Base-by-base conservation (phyloP, 371 early-diverging fungal genomes). In the Mucor plumbeus region DNA sequence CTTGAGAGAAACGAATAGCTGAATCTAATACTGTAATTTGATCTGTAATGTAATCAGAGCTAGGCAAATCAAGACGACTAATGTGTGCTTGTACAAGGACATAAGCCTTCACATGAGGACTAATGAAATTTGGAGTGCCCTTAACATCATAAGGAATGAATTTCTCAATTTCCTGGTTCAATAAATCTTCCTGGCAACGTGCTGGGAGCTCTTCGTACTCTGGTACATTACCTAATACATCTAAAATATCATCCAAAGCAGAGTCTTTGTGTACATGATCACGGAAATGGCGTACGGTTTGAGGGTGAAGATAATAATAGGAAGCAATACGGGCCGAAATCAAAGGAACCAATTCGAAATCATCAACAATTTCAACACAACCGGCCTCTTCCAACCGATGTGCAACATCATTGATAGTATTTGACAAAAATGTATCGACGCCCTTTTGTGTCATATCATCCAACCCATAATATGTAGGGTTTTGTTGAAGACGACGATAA, bases 401-500 rank as follows among this genome's bases (percentile, higher is more conserved):
- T 26, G 95, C 74, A 4, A 92, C 87, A 33, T 77, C 75, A 56
- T 94, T 91, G 50, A 98, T 85, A 59, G 94, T 76, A 15, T 84
- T 69, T 0, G 96, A 94, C 64, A 99, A 70, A 74, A 88, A 94
- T 3, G 68, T 70, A 69, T 92, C 89, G 15, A 96, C 81, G 15
- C 89, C 90, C 15, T 72, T 71, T 4, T 87, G 88, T 0, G 91
- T 80, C 61, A 86, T 63, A 44, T 93, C 95, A 50, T 92, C 88
- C n/a, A 94, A 80, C 0, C 95, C 97, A 72, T 99, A 99, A 75
- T 94, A 99, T 1, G 94, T 90, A 6, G 99, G 99, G 72, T 99
- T 99, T 76, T 90, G 91, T 68, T 89, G 88, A 55, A 98, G 74
- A 10, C 99, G 87, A 11, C 95, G 87, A 82, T 91, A 97, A 53